A percentile compares a stretch with the other conserved stretches of the same genome.
Conservation (phyloP, 805 yeast genomes). For the Candida vartiovaarae region DNA sequence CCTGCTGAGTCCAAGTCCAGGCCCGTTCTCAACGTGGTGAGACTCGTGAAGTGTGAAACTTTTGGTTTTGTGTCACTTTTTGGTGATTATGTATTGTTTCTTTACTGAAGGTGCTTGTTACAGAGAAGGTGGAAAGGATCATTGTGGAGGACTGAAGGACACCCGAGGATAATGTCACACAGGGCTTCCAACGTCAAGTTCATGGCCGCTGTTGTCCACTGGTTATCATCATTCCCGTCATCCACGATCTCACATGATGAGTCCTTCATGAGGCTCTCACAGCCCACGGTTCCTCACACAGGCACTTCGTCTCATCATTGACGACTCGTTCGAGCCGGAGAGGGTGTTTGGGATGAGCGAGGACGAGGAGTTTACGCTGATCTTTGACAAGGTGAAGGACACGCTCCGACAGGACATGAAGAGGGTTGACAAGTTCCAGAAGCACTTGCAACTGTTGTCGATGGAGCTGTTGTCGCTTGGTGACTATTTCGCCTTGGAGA, state of each 20-base stretch:
- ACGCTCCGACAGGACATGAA: neutral
- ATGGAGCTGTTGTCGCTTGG: slow-evolving; percentile 4
- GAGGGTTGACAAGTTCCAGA: slow-evolving; percentile 1
- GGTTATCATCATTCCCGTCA: slow-evolving; percentile 3
- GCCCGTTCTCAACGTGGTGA: too few relatives aligned
- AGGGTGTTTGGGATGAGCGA: neutral
- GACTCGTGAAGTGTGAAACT: too few relatives aligned
- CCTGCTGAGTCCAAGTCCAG: too few relatives aligned
- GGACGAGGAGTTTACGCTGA: neutral
- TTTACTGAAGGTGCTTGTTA: too few relatives aligned
- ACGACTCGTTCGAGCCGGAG: neutral
- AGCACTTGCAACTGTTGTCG: slow-evolving; percentile 7
- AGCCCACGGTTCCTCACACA: neutral
- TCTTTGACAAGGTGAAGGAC: neutral
- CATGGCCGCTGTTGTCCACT: slow-evolving; percentile 3
- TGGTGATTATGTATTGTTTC: too few relatives aligned
- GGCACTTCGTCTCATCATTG: neutral
- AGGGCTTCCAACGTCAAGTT: neutral
- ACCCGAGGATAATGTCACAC: neutral
- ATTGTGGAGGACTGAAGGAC: neutral
- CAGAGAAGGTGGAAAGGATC: neutral
- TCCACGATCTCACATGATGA: neutral
- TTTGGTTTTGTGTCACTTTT: too few relatives aligned
- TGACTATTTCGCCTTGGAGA: slow-evolving; percentile 7
- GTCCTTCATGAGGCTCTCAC: neutral